A percentile compares a stretch with the other conserved stretches of the same genome.
phyloP scores from a whole-genome alignment of 768 basidiomycete genomes.

The Boletellus sp. region DNA sequence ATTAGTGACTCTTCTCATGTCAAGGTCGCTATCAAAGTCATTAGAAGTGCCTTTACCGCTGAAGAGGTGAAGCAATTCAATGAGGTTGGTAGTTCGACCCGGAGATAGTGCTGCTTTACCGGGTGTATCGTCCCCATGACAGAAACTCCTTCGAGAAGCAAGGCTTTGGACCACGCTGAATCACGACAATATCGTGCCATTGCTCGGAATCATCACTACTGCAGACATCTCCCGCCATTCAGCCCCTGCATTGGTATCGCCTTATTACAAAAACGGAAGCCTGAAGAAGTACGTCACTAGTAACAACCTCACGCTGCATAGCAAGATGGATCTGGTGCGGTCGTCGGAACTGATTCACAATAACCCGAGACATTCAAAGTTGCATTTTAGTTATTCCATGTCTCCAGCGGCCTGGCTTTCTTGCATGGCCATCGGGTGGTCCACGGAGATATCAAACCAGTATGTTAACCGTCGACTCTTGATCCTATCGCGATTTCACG shows the following conservation, averaged over 20 bases:
- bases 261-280: constrained; percentile 24
- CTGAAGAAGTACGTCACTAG: constrained; percentile 14
- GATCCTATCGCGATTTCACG: not conserved
- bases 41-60: constrained; percentile 14
- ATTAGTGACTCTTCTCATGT: not conserved
- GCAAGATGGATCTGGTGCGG: constrained; percentile 24
- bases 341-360: not conserved
- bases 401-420: constrained; percentile 22
- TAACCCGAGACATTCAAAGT: not conserved
- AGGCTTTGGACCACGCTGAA: constrained; percentile 24
- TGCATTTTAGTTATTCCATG: constrained; percentile 16
- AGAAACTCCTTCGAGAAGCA: constrained; percentile 30
- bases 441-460: constrained; percentile 40
- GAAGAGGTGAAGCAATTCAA: constrained; percentile 19
- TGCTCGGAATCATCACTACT: constrained; percentile 20
- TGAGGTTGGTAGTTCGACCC: constrained; percentile 10
- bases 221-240: constrained; percentile 14
- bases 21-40: constrained; percentile 29
- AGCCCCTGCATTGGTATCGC: constrained; percentile 24
- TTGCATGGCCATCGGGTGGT: constrained; percentile 23
- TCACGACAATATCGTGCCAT: constrained; percentile 24
- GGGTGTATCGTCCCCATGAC: not conserved
- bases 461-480: constrained; percentile 10
- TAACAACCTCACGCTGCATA: constrained; percentile 3
- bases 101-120: not conserved